Base-by-base conservation (phyloP, 2,329 filamentous ascomycete genomes). In the Cladosporium colombiae region DNA sequence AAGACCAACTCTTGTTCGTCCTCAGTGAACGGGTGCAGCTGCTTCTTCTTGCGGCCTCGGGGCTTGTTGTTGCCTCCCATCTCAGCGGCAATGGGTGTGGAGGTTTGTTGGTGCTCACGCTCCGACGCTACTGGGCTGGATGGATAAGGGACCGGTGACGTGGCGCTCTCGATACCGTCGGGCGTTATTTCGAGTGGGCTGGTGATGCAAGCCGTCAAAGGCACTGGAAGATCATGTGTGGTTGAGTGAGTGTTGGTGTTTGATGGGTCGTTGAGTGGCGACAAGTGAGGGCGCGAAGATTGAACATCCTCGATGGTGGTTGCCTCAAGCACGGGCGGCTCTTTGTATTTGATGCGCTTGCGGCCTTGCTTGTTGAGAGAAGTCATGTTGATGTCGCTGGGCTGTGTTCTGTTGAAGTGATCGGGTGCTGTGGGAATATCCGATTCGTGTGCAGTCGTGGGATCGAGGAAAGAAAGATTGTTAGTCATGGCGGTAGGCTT, bases 301-400 rank as follows among this genome's bases (percentile, higher is more conserved):
- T 53, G 50, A 27, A 25, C 25, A 4, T 29, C 27, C 10, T 29
- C 13, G 18, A 10, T 21, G 29, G 52, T 16, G 40, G 3, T 21
- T 46, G 40, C 7, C 3, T 3, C 40, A 33, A 33, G 27, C 10
- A 52, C 21, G 21, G 27, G 49, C 23, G 59, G 13, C 6, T 62
- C 59, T 1, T 31, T 62, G 59, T 62, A 62, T 10, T 62, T 62
- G 29, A 62, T 5, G 29, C 59, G 59, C 25, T 29, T n/a, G 52
- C 52, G 50, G 29, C 52, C 18, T 23, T 55, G 18, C 7, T 7
- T 1, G 11, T 35, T 35, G 44, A 27, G 18, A n/a, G 58, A 7
- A 23, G 18, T n/a, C 25, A 33, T 49, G 52, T n/a, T 29, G 6
- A 18, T 31, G 5, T 50, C 23, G 29, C 2, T 40, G 31, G 29